Percentiles rank a stretch among this genome's conserved stretches.
These are phyloP conservation scores for Fusarium buxicola DNA, from an alignment of 2,329 filamentous ascomycete species.

Conservation along the genomic window DNA sequence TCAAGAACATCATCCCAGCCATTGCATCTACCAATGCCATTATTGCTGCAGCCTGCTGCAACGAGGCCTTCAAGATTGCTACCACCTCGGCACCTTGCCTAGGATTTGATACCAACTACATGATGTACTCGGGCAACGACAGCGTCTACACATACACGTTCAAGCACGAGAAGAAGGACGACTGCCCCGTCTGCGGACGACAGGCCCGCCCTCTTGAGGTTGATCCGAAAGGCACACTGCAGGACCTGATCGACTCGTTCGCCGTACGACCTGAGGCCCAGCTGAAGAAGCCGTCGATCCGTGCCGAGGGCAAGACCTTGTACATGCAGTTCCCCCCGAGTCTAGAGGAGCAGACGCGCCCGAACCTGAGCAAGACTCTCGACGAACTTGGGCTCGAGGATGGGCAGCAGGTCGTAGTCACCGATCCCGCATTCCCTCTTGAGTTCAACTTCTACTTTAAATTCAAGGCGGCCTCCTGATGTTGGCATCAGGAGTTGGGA, in stretches of 20 bases:
- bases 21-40: slow-evolving; percentile 99
- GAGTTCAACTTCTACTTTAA: slow-evolving; percentile 69
- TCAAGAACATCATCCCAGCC: slow-evolving; percentile 99
- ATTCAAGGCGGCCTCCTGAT: slow-evolving; percentile 53
- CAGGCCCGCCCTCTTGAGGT: slow-evolving; percentile 80
- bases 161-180: slow-evolving; percentile 90
- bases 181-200: slow-evolving; percentile 94
- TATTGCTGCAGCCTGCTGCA: slow-evolving; percentile 94
- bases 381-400: slow-evolving; percentile 76
- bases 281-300: slow-evolving; percentile 91
- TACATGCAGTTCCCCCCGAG: slow-evolving; percentile 89
- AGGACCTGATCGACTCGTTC: slow-evolving; percentile 87
- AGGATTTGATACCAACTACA: slow-evolving; percentile 87
- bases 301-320: slow-evolving; percentile 81
- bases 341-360: slow-evolving; percentile 84
- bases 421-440: slow-evolving; percentile 87
- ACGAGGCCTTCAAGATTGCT: slow-evolving; percentile 95
- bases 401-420: slow-evolving; percentile 91
- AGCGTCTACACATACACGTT: slow-evolving; percentile 98
- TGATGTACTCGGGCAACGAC: slow-evolving; percentile 99
- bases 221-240: slow-evolving; percentile 77
- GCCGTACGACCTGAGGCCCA: slow-evolving; percentile 88
- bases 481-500: slow-evolving; percentile 2
- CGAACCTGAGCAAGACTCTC: slow-evolving; percentile 84
- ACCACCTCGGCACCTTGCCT: slow-evolving; percentile 85